A percentile compares a stretch with the other conserved stretches of the same genome.
phyloP scores from a whole-genome alignment of 169 alveolate species.

The Sarcocystis neurona region DNA sequence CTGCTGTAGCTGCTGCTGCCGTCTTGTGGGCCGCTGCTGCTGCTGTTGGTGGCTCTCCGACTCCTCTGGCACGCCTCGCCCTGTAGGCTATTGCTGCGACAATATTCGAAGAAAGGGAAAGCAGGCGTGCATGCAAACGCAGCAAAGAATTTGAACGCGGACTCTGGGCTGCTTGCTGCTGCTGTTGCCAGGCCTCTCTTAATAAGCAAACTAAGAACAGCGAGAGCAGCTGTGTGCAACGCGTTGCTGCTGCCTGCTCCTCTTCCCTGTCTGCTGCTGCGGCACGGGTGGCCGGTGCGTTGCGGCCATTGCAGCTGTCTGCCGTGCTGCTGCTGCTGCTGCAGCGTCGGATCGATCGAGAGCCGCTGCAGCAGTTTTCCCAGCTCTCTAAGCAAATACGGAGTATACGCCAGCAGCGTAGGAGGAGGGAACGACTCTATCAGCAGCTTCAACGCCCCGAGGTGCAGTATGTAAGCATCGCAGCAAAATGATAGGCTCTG shows the following conservation, averaged over 20 bases:
- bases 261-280: neutral
- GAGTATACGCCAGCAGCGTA: conserved; percentile 20
- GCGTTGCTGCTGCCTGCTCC: neutral
- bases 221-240: neutral
- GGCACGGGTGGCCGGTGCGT: neutral
- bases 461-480: neutral
- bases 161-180: neutral
- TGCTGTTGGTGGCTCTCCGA: neutral
- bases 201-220: too few relatives aligned
- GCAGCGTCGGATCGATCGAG: neutral
- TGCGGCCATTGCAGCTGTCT: too few relatives aligned
- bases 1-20: neutral
- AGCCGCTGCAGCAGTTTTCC: neutral
- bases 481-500: neutral
- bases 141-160: neutral
- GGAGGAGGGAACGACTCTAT: neutral
- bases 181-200: neutral
- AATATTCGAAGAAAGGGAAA: neutral
- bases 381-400: neutral
- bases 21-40: neutral
- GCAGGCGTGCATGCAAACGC: conserved; percentile 31
- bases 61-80: neutral
- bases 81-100: too few relatives aligned
- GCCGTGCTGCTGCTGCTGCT: too few relatives aligned
- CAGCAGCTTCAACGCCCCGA: conserved; percentile 3